These are phyloP conservation scores for Sclerotiophoma versabilis DNA, from an alignment of 2,329 filamentous ascomycete species.

Conservation along the genomic window DNA sequence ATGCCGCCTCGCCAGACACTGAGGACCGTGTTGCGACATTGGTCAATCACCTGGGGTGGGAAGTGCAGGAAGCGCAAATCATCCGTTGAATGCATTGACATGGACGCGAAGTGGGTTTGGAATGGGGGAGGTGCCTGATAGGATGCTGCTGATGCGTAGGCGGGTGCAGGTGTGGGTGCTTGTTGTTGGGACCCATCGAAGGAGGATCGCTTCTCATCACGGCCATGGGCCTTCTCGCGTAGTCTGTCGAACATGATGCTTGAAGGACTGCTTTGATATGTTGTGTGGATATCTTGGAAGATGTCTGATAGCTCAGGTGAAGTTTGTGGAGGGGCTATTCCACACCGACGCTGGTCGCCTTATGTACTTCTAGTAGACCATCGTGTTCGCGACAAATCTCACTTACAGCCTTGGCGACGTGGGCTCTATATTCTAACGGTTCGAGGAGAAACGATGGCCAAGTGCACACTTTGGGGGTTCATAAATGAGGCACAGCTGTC, in stretches of 20 bases:
- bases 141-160: slow-evolving; percentile 20
- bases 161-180: slow-evolving; percentile 9
- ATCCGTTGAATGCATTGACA: slow-evolving; percentile 33
- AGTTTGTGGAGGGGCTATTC: background rate
- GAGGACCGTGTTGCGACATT: slow-evolving; percentile 34
- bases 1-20: slow-evolving; percentile 42
- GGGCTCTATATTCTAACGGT: background rate
- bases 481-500: background rate
- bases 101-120: slow-evolving; percentile 32
- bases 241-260: slow-evolving; percentile 24
- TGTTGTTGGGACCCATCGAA: slow-evolving; percentile 6
- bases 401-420: background rate
- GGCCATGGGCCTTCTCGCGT: slow-evolving; percentile 19
- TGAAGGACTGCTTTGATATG: background rate
- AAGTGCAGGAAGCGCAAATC: slow-evolving; percentile 49
- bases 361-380: background rate
- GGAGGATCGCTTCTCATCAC: slow-evolving; percentile 20
- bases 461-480: background rate
- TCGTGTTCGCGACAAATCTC: background rate
- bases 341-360: background rate
- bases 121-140: slow-evolving; percentile 17
- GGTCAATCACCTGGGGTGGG: slow-evolving; percentile 33
- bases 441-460: slow-evolving; percentile 2
- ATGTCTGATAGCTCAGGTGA: background rate
- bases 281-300: background rate